Percentiles rank a stretch among this genome's conserved stretches.
Evolutionary conservation across 2,329 filamentous ascomycete genomes (phyloP).

Genomic region (Pleomassaria siparia): DNA sequence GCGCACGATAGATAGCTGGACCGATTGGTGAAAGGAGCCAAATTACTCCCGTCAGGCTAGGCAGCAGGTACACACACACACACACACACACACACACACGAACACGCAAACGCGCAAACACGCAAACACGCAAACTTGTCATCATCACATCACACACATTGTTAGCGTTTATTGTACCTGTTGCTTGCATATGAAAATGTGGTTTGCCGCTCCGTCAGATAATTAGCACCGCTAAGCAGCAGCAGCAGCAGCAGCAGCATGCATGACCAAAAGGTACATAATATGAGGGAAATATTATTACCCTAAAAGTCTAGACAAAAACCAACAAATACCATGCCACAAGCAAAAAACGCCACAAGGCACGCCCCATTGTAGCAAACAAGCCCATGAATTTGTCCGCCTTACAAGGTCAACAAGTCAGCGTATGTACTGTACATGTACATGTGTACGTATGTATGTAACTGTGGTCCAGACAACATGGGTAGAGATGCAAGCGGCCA

Average conservation of each 20-base stretch:
- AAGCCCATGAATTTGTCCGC: slow-evolving; percentile 2
- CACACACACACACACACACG: too few species aligned
- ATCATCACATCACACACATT: too few species aligned
- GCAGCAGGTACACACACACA: background rate
- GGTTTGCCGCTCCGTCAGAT: too few species aligned
- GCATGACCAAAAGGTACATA: background rate
- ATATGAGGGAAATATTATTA: slow-evolving; percentile 4
- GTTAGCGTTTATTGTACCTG: too few species aligned
- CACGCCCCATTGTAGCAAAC: background rate
- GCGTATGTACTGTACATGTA: slow-evolving; percentile 12
- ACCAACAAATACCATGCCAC: background rate
- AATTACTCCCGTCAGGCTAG: background rate
- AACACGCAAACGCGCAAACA: too few species aligned
- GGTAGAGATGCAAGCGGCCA: slow-evolving; percentile 23
- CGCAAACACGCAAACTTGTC: too few species aligned
- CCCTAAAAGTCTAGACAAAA: background rate
- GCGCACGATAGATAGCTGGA: slow-evolving; percentile 4
- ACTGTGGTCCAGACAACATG: slow-evolving; percentile 11
- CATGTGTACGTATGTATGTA: too few species aligned
- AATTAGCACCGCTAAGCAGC: too few species aligned
- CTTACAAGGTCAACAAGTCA: slow-evolving; percentile 18
- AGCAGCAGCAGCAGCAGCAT: background rate
- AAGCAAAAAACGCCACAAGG: slow-evolving; percentile 6
- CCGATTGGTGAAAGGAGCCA: slow-evolving; percentile 1
- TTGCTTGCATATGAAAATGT: too few species aligned